Evolutionary conservation across 257 asterid species (phyloP), one percentile per base, ranked within the genome.

Genomic region (Salvia splendens): DNA sequence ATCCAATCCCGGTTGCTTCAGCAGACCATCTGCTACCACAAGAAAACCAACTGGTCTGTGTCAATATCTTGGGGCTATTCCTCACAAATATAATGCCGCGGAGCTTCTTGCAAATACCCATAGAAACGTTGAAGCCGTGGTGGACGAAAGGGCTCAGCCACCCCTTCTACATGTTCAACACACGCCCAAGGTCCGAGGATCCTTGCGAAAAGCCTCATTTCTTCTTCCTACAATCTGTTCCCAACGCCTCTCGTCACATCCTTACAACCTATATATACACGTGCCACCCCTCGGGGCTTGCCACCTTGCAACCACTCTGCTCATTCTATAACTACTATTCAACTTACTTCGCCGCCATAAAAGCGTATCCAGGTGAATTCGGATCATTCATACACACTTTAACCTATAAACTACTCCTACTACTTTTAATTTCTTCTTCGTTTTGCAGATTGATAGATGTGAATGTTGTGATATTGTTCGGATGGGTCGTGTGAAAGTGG

Each of bases 41-140:
- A 76, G 7, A 67, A 11, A 3, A 73, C 30, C 32, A 75, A 79
- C 42, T 83, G 92, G 92, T 79, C 92, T 0, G 10, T 86, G 12
- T 81, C 92, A 0, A 6, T 86, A 6, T 54, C 89, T 0, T 85
- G 85, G 86, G 92, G 92, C 1, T 85, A 81, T 33, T 80, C 89
- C 3, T 77, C 71, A 0, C 80, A 83, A n/a, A 81, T 86, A 28
- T 83, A 2, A 20, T 68, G 51, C 84, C 92, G 0, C 72, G 92
- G 3, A 86, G 89, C 74, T 78, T 74, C 57, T 63, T 85, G 0
- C 85, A 81, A 17, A 59, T 46, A 51, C 89, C 89, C 4, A 75
- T 85, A 10, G 85, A 81, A 17, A 81, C 89, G 0, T 85, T 85
- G 20, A 40, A 5, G 17, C 71, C 83, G 1, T 83, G n/a, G n/a